These are phyloP conservation scores for Acacia confusa DNA, from an alignment of 306 rosid species.

Conservation along the genomic window DNA sequence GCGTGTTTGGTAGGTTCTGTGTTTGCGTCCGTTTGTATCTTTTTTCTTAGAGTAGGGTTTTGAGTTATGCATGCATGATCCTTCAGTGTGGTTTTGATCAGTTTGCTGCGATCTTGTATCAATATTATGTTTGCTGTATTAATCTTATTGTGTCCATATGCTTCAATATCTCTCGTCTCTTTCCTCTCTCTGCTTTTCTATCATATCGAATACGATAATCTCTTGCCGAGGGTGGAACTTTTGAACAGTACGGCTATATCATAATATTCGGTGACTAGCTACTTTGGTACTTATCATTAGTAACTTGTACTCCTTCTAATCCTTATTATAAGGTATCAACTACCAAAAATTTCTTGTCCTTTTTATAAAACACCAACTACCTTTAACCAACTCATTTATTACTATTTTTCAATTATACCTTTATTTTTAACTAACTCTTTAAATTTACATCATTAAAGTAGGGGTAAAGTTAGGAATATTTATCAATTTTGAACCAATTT, in stretches of 20 bases:
- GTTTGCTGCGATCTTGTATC: not conserved
- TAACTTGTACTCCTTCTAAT: no score
- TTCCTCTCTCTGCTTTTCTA: not conserved
- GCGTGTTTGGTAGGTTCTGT: not conserved
- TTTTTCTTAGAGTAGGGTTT: not conserved
- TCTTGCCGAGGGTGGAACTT: not conserved
- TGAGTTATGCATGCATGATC: slow-evolving; percentile 19
- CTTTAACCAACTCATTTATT: no score
- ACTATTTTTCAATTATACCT: no score
- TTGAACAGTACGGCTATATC: not conserved
- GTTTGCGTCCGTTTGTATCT: not conserved
- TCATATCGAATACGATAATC: not conserved
- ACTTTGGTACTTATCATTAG: no score
- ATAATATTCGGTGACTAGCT: not conserved
- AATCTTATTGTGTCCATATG: not conserved
- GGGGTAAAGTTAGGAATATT: no score
- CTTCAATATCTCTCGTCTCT: not conserved
- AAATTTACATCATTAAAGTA: no score
- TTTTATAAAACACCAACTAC: no score
- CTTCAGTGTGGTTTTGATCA: slow-evolving; percentile 1
- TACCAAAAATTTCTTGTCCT: no score
- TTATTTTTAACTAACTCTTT: no score
- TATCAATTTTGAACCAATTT: no score
- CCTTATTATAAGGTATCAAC: no score
- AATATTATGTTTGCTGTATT: slow-evolving; percentile 15